Evolutionary conservation across 441 rosid species (phyloP).

Genomic region (Brassica balearica): DNA sequence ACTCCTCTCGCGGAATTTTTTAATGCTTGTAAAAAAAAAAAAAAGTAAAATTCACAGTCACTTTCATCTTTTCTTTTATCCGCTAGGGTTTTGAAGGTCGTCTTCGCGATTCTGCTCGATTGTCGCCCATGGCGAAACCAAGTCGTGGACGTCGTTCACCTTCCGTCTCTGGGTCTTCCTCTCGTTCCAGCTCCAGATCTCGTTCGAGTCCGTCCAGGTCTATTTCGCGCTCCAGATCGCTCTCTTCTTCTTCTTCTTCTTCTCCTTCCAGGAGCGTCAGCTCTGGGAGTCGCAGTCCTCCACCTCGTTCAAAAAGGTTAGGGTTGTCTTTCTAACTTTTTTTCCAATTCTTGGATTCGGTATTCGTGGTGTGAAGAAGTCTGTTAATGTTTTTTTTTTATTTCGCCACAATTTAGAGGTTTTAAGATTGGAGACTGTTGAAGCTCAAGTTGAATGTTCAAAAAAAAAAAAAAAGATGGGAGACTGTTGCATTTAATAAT

Average conservation of each 20-base stretch:
- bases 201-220: conserved; percentile 42
- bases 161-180: conserved; percentile 48
- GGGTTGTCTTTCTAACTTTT: conserved; percentile 14
- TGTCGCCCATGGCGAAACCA: conserved; percentile 46
- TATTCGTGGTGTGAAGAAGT: too few relatives aligned
- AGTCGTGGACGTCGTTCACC: conserved; percentile 52
- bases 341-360: background rate
- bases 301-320: conserved; percentile 41
- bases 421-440: conserved; percentile 7
- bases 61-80: background rate
- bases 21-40: background rate
- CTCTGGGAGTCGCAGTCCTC: conserved; percentile 58
- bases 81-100: conserved; percentile 11
- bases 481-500: too few relatives aligned
- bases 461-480: too few relatives aligned
- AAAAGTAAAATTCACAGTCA: background rate
- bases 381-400: too few relatives aligned
- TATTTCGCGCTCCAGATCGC: conserved; percentile 31
- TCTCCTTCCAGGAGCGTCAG: conserved; percentile 46
- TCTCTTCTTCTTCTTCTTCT: conserved; percentile 42
- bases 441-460: too few relatives aligned
- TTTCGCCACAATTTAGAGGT: background rate
- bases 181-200: conserved; percentile 62
- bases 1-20: background rate
- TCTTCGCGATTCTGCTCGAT: conserved; percentile 11